Evolutionary conservation across 2,329 filamentous ascomycete genomes (phyloP), one percentile per base, ranked within the genome.

Genomic region (Apiospora kogelbergensis): DNA sequence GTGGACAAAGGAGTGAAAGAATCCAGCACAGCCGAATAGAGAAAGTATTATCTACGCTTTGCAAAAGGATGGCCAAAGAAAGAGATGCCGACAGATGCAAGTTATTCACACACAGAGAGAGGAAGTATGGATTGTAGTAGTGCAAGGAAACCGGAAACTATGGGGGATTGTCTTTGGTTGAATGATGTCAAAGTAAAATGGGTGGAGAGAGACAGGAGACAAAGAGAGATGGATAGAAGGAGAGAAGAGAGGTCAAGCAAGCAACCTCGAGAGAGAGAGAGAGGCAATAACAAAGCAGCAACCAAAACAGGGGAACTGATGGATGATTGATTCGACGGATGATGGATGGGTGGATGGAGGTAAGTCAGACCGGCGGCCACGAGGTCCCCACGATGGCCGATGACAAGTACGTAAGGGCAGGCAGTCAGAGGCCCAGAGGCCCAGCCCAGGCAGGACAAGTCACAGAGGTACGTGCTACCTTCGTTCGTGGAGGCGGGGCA

Each of bases 1-100:
- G 64, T 41, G 57, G 60, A 70, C 67, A 70, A 71, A 71, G 68
- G 69, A 70, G 67, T 44, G 70, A 30, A 68, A 69, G 60, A 68
- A 67, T 71, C 63, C 67, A 71, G 70, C 67, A 68, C 69, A 68
- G 70, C 67, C 70, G 70, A 71, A 68, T 68, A 65, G 45, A 37
- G 60, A 22, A 42, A 65, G 40, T 65, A 65, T 65, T 65, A 65
- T 65, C 63, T 65, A 65, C 41, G 41, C 22, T 37, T 65, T 44
- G 63, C 63, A 65, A 40, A 26, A 30, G 9, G 17, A 60, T 37
- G 53, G 53, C 30, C 53, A 60, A 60, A 60, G 53, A 60, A 60
- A 60, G 53, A 60, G 26, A 60, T 60, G 53, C 53, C 53, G 30
- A 37, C 53, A 37, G 53, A 60, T 33, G 53, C 53, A 60, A 22